Percentiles rank a stretch among this genome's conserved stretches.
Evolutionary conservation across 2,329 filamentous ascomycete genomes (phyloP).

Genomic region (Peltaster fructicola): DNA sequence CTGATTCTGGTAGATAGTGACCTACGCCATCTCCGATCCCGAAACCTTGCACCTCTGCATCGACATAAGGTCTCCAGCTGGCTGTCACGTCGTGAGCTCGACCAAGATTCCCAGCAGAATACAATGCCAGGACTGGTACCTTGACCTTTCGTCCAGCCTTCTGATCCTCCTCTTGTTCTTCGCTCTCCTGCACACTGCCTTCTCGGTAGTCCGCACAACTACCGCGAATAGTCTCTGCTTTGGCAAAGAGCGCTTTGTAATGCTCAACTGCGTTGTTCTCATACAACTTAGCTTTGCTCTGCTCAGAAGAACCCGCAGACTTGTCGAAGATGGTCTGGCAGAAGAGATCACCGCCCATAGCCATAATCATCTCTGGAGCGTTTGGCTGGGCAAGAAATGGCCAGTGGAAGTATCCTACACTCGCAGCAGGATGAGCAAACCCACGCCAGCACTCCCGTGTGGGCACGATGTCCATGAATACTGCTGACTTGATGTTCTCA

Average conservation of each 20-base stretch:
- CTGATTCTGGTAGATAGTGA: constrained; percentile 32
- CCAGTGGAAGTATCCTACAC: constrained; percentile 32
- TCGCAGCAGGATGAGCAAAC: constrained; percentile 22
- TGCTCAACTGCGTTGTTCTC: constrained; percentile 25
- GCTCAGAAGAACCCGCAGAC: constrained; percentile 12
- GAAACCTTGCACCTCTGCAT: constrained; percentile 16
- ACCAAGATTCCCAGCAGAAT: constrained; percentile 26
- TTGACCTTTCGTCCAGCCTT: constrained; percentile 25
- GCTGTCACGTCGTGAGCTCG: constrained; percentile 23
- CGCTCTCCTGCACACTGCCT: constrained; percentile 25
- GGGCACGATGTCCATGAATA: constrained; percentile 33
- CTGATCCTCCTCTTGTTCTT: constrained; percentile 29
- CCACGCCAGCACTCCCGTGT: constrained; percentile 28
- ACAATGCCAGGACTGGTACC: constrained; percentile 27
- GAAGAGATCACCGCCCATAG: constrained; percentile 26
- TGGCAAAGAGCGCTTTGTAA: constrained; percentile 27
- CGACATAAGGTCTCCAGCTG: constrained; percentile 30
- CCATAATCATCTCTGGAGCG: constrained; percentile 26
- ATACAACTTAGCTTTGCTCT: constrained; percentile 14
- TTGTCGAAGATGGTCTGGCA: constrained; percentile 18
- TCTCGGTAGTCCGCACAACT: constrained; percentile 32
- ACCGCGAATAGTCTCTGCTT: constrained; percentile 24
- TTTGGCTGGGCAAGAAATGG: constrained; percentile 31
- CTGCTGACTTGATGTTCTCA: constrained; percentile 22
- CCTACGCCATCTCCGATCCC: constrained; percentile 22